Evolutionary conservation across 495 filamentous ascomycete species (phyloP).

Genomic region (Tuber brumale): DNA sequence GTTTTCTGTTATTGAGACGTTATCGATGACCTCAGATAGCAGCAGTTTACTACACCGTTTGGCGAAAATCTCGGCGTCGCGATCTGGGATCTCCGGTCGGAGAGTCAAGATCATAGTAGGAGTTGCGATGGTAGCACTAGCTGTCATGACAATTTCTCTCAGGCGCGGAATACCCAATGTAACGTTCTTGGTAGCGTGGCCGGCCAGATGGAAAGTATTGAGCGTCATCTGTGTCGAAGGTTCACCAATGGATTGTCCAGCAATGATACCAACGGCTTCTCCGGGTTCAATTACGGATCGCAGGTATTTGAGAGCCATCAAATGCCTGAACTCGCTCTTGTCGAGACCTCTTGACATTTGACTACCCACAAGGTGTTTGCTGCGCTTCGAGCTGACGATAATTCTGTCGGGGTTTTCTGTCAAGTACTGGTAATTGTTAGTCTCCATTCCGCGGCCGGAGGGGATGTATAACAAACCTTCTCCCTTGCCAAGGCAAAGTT

Average conservation of each 20-base stretch:
- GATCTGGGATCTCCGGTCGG: constrained; percentile 62
- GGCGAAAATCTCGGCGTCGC: constrained; percentile 70
- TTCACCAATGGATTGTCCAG: constrained; percentile 92
- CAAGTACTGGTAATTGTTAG: constrained; percentile 56
- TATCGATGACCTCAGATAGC: constrained; percentile 77
- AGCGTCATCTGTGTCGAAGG: constrained; percentile 99
- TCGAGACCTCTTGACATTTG: constrained; percentile 39
- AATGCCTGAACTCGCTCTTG: constrained; percentile 71
- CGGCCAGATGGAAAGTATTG: constrained; percentile 99
- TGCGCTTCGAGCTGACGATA: constrained; percentile 67
- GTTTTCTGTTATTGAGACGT: constrained; percentile 68
- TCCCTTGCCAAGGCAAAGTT: constrained; percentile 63
- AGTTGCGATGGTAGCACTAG: constrained; percentile 76
- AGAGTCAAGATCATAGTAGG: constrained; percentile 84
- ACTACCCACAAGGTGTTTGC: constrained; percentile 45
- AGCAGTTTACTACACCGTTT: constrained; percentile 88
- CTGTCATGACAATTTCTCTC: constrained; percentile 97
- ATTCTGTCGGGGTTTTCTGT: constrained; percentile 69
- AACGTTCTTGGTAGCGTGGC: constrained; percentile 97
- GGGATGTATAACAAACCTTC: constrained; percentile 45
- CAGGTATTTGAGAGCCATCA: constrained; percentile 86
- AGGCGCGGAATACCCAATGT: constrained; percentile 96
- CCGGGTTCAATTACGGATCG: constrained; percentile 90
- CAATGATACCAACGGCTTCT: constrained; percentile 95
- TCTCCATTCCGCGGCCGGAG: not conserved